phyloP scores from a whole-genome alignment of 2,329 filamentous ascomycete genomes.

The Aspergillus ochraceoroseus region DNA sequence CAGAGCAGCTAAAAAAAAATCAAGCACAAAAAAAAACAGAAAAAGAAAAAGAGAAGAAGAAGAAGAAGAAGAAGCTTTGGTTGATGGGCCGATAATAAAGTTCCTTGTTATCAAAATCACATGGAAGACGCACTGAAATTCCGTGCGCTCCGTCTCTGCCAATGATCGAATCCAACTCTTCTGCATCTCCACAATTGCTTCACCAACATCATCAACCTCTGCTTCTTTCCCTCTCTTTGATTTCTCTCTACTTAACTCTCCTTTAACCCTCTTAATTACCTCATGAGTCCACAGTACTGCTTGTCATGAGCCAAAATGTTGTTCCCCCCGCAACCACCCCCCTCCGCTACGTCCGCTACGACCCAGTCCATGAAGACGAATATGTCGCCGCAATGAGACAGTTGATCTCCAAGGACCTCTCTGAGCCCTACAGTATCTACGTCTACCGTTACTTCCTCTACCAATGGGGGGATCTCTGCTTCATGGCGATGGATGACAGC shows the following conservation, averaged over 20 bases:
- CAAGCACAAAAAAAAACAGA: not conserved
- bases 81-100: not conserved
- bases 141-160: too few species aligned
- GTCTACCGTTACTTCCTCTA: conserved; percentile 98
- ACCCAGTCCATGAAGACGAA: conserved; percentile 54
- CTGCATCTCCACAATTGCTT: conserved; percentile 23
- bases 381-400: conserved; percentile 83
- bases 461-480: conserved; percentile 97
- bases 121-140: not conserved
- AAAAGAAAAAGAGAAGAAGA: not conserved
- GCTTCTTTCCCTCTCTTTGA: not conserved
- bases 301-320: conserved; percentile 30
- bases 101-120: not conserved
- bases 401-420: conserved; percentile 91
- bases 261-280: too few species aligned
- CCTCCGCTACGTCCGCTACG: conserved; percentile 57
- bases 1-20: not conserved
- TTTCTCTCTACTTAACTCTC: too few species aligned
- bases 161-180: too few species aligned
- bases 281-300: conserved; percentile 17
- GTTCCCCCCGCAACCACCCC: conserved; percentile 38
- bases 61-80: not conserved
- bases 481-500: conserved; percentile 61
- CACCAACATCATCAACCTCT: conserved; percentile 11
- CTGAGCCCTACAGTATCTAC: conserved; percentile 98